Evolutionary conservation across 2,329 filamentous ascomycete species (phyloP), one percentile per base, ranked within the genome.

Genomic region (Byssochlamys sp.): DNA sequence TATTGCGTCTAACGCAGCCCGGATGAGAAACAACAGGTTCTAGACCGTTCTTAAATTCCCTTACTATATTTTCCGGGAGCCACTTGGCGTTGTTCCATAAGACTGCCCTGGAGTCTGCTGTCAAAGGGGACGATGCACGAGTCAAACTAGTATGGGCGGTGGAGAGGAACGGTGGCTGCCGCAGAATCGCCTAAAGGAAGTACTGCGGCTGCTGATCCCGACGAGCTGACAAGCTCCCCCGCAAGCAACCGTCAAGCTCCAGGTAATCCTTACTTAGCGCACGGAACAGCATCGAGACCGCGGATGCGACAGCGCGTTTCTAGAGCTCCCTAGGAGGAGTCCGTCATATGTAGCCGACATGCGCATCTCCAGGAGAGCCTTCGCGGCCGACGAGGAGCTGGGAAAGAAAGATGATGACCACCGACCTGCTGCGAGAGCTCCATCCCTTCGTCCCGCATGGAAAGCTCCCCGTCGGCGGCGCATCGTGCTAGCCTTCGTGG

Each of bases 351-450:
- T 45, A 33, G 51, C 61, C 60, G 68, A 52, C 49, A 78, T 78
- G 75, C 62, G 68, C 55, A 63, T 69, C 53, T 61, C 71, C 71
- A 76, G 68, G 63, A 71, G 70, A 64, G 68, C 77, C 24, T 76
- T 80, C 61, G 69, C 75, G 26, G 77, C 74, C 58, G 84, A 86
- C 66, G 82, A 84, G 72, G 83, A 86, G 76, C 76, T 84, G 59
- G 83, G 82, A 58, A 86, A 86, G 72, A 83, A 82, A 67, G 80
- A 86, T 69, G 84, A 86, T 69, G 82, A 85, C 69, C 80, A 82
- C 69, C 77, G 72, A 59, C 75, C 74, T 5, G 66, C 66, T 14
- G 62, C 66, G 54, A 61, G 67, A 55, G 64, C 67, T 33, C 62
- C 67, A 52, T 60, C 64, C 19, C 70, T 74, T 45, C n/a, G 19